Base-by-base conservation (phyloP, 331 rosid species). In the Acacia pycnantha region DNA sequence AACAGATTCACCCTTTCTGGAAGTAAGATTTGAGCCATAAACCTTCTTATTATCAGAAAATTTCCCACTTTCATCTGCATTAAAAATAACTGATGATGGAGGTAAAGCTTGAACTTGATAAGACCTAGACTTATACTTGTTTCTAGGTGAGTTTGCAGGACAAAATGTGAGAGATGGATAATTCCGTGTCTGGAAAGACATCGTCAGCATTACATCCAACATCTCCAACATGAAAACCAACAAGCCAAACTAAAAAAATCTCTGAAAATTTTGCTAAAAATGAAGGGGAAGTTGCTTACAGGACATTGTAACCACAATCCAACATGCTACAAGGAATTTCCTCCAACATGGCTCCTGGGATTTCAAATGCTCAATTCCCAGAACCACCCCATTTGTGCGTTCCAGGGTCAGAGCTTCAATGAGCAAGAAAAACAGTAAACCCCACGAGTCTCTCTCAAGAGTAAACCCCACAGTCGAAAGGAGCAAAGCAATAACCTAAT, bases 51-150 rank as follows among this genome's bases (percentile, higher is more conserved):
- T 79, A 72, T 82, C 88, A 10, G 88, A 79, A 79, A 86, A 88
- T 13, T 85, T 83, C 12, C 87, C 91, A 79, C 85, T 83, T 89
- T 79, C 94, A 84, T 91, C 86, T 40, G 84, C 85, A 72, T 82
- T 85, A 79, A 86, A 70, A 44, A 87, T 79, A 83, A 85, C 61
- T 66, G 89, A 80, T 13, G 90, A 86, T 37, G 90, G 87, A 66
- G 93, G 92, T 18, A 84, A 33, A 43, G 94, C 90, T 70, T 80
- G 91, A 84, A 88, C 86, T 11, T 82, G 89, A 80, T 73, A 82
- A 29, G 80, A 84, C 86, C 91, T 73, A 73, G 88, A 53, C 80
- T 62, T 88, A 61, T 56, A 75, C 59, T 82, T 71, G 79, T 48
- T 76, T 83, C 83, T 90, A 29, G 83, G 88, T 13, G 82, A 65